These are phyloP conservation scores for Plasmodium knowlesi DNA, from an alignment of 169 alveolate genomes.

Conservation along the genomic window DNA sequence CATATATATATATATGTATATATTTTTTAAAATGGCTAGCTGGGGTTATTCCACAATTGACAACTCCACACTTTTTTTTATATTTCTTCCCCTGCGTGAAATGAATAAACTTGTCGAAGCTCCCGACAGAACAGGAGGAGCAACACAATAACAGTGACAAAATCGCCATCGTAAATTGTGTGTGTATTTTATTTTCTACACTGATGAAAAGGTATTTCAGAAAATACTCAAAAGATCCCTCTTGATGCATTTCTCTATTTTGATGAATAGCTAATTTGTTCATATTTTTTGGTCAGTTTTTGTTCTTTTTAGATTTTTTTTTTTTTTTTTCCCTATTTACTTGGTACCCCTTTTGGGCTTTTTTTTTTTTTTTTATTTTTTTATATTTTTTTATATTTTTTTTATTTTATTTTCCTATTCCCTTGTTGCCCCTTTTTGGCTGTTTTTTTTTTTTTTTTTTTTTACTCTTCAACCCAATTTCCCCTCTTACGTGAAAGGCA, in stretches of 20 bases:
- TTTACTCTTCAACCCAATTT: background rate
- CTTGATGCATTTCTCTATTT: background rate
- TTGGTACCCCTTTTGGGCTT: no score
- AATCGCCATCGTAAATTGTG: background rate
- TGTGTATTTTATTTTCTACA: background rate
- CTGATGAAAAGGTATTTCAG: background rate
- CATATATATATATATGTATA: background rate
- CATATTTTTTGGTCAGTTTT: background rate
- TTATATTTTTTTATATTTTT: background rate
- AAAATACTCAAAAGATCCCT: background rate
- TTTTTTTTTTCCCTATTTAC: background rate
- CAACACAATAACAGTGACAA: background rate
- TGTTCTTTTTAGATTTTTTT: conserved; percentile 1
- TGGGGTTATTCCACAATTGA: background rate
- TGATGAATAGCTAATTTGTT: background rate
- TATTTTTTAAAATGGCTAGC: background rate
- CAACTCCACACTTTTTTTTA: background rate
- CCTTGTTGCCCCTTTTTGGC: background rate
- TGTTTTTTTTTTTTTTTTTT: background rate
- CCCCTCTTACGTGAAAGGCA: background rate
- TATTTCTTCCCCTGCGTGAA: background rate
- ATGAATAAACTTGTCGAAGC: background rate
- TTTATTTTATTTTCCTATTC: background rate
- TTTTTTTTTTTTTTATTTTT: background rate
- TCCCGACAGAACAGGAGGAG: background rate